Conservation (phyloP, 2,329 filamentous ascomycete species). For the Colletotrichum cereale region DNA sequence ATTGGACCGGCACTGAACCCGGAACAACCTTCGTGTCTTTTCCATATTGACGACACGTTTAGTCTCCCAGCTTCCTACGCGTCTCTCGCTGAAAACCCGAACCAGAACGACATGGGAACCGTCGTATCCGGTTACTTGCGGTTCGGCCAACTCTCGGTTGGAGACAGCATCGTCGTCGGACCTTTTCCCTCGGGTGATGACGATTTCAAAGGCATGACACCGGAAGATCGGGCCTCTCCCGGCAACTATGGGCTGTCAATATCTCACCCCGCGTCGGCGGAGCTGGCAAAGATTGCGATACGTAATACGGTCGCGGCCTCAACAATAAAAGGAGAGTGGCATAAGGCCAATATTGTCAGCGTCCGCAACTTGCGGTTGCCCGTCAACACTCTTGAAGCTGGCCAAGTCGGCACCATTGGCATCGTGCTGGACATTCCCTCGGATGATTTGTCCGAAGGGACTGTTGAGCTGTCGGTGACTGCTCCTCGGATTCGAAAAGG, state of each 20-base stretch:
- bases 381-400: conserved; percentile 79
- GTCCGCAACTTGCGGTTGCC: conserved; percentile 89
- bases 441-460: conserved; percentile 48
- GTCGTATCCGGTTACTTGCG: conserved; percentile 88
- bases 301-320: conserved; percentile 66
- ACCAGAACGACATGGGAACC: conserved; percentile 66
- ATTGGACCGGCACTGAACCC: conserved; percentile 68
- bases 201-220: conserved; percentile 54
- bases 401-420: conserved; percentile 92
- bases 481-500: conserved; percentile 75
- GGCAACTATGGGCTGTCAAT: conserved; percentile 63
- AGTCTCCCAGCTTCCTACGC: conserved; percentile 75
- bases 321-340: conserved; percentile 77
- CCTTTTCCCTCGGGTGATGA: conserved; percentile 76
- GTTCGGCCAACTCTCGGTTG: conserved; percentile 82
- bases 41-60: conserved; percentile 93
- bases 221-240: conserved; percentile 61
- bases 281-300: conserved; percentile 65
- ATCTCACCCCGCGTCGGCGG: conserved; percentile 66
- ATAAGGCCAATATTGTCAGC: conserved; percentile 83
- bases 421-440: conserved; percentile 69
- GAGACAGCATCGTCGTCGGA: conserved; percentile 82
- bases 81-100: conserved; percentile 52
- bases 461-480: conserved; percentile 46
- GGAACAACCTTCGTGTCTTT: conserved; percentile 74